Evolutionary conservation across 495 filamentous ascomycete genomes (phyloP), one percentile per base, ranked within the genome.

Genomic region (Tuber indicum): DNA sequence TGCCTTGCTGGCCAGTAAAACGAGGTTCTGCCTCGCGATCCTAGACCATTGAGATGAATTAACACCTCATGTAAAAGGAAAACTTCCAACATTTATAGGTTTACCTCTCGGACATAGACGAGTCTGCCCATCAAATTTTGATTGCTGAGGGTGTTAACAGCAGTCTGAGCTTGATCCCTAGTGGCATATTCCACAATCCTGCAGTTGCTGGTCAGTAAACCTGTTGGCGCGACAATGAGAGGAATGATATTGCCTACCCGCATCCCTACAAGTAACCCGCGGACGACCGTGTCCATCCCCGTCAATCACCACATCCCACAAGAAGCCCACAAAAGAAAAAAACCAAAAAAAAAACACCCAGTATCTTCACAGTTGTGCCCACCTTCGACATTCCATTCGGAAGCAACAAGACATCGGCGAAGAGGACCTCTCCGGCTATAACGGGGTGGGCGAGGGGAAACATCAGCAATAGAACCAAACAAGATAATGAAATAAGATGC

Each of bases 381-480:
- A 98, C 96, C 96, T 99, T 99, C 93, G 95, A 98, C 96, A 99
- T 99, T 94, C 96, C 96, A 91, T 99, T 99, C 85, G 96, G 96
- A 94, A 99, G 94, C 86, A 97, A 89, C 86, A 99, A 92, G 84
- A 99, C 95, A 90, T 99, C 96, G 90, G 96, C 96, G 87, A 96
- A 99, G 88, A 98, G 91, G 87, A 98, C 96, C 85, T 98, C 96
- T 89, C 96, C 96, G 88, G 96, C 96, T 99, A 86, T 83, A 82
- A 32, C 12, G 12, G 58, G 45, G 44, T 26, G 66, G 36, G 39
- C 58, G 26, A 72, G 75, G 36, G 42, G 41, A 72, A 49, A 42
- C 73, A 66, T 80, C 42, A 80, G 78, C 45, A 78, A 73, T 42
- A 39, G 45, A 45, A 36, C 72, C 44, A 79, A 70, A 39, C 42